Evolutionary conservation across 1,284 basidiomycete genomes (phyloP).

Genomic region (Ustilago crameri): DNA sequence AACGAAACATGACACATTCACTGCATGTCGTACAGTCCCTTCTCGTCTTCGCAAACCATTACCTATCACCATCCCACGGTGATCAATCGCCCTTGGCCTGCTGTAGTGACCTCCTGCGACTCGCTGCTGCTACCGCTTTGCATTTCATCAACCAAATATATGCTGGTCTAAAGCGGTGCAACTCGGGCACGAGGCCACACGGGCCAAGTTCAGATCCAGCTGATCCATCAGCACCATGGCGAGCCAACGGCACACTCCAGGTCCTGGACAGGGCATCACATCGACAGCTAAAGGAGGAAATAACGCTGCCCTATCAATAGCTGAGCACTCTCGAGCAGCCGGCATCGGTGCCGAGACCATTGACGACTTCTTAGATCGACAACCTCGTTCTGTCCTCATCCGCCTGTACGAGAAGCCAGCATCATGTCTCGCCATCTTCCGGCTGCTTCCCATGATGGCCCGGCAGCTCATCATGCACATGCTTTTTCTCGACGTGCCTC

Average conservation of each 20-base stretch:
- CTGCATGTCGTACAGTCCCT: background rate
- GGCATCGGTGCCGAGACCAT: constrained; percentile 65
- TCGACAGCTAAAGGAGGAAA: constrained; percentile 28
- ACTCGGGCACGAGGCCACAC: background rate
- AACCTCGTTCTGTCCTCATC: constrained; percentile 83
- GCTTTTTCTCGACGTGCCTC: constrained; percentile 86
- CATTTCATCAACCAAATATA: background rate
- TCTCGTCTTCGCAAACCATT: background rate
- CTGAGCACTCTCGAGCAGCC: constrained; percentile 37
- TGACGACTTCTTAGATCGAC: constrained; percentile 81
- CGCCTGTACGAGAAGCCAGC: constrained; percentile 89
- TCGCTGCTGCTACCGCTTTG: background rate
- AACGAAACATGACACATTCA: constrained; percentile 11
- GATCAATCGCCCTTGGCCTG: too few species aligned
- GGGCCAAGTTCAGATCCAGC: background rate
- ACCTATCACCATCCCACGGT: background rate
- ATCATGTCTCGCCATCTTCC: constrained; percentile 91
- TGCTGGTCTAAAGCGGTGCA: background rate
- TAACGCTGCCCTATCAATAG: constrained; percentile 31
- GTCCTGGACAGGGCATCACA: constrained; percentile 36
- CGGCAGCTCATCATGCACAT: constrained; percentile 90
- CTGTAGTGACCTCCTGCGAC: background rate
- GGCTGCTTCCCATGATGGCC: constrained; percentile 85
- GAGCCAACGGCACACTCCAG: constrained; percentile 27
- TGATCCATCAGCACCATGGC: constrained; percentile 8